These are phyloP conservation scores for Paracorniculantispora psalliotae DNA, from an alignment of 2,329 filamentous ascomycete species.

Conservation along the genomic window DNA sequence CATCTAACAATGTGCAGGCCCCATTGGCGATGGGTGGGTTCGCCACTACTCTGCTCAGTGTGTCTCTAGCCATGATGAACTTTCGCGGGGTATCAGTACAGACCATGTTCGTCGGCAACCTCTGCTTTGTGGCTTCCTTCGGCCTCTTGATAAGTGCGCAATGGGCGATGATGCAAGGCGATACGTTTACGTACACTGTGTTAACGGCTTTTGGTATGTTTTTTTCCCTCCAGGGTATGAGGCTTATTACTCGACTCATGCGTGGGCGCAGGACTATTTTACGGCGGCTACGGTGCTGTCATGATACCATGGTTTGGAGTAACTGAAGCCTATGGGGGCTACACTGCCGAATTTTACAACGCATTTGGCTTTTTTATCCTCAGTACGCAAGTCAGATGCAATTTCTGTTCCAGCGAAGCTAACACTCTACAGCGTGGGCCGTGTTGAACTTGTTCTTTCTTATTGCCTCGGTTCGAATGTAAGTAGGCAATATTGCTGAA, in stretches of 20 bases:
- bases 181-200: conserved; percentile 26
- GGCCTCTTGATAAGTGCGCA: conserved; percentile 26
- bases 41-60: conserved; percentile 23
- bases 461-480: no score
- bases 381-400: no score
- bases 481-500: no score
- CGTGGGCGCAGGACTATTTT: conserved; percentile 24
- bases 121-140: conserved; percentile 25
- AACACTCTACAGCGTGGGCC: no score
- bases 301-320: conserved; percentile 22
- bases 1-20: no score
- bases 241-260: no score
- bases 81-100: conserved; percentile 24
- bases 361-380: conserved; percentile 27
- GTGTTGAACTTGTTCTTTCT: no score
- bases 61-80: conserved; percentile 26
- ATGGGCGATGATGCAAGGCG: conserved; percentile 24
- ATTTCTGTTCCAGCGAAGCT: no score
- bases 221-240: no score
- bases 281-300: conserved; percentile 24
- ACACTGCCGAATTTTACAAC: conserved; percentile 24
- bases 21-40: no score
- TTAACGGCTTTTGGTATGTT: conserved; percentile 23
- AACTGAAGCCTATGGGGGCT: conserved; percentile 22
- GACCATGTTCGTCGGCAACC: conserved; percentile 24